A percentile compares a stretch with the other conserved stretches of the same genome.
These are phyloP conservation scores for Dendrobium huoshanense DNA, from an alignment of 106 monocot genomes.

Conservation along the genomic window DNA sequence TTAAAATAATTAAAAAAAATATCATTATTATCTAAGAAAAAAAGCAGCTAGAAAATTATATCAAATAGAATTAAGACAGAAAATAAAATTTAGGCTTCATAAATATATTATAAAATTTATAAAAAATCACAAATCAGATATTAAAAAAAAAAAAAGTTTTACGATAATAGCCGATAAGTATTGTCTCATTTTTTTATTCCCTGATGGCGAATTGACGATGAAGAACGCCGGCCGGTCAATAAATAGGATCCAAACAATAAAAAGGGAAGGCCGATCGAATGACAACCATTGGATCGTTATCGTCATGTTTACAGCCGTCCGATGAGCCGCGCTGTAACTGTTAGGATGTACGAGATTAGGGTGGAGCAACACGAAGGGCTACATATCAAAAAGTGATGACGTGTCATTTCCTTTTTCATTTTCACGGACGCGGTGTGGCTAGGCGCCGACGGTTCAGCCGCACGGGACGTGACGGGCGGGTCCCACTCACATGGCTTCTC, in stretches of 20 bases:
- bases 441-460: conserved; percentile 22
- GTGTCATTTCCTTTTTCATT: not conserved
- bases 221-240: not conserved
- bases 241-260: not conserved
- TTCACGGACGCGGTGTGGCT: conserved; percentile 5
- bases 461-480: conserved; percentile 21
- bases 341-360: not conserved
- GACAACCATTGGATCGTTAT: not conserved
- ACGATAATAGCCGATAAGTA: not conserved
- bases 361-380: not conserved
- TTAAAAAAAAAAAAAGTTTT: too few species aligned
- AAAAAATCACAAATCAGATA: too few species aligned
- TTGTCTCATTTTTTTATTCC: not conserved
- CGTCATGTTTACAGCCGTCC: not conserved
- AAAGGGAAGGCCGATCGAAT: not conserved
- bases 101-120: too few species aligned
- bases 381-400: not conserved
- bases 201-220: not conserved
- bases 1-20: too few species aligned
- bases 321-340: not conserved
- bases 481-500: not conserved
- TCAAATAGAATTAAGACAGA: too few species aligned
- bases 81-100: too few species aligned
- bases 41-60: too few species aligned
- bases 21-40: too few species aligned